A percentile compares a stretch with the other conserved stretches of the same genome.
Conservation (phyloP, 768 basidiomycete species). For the Podaxis sp. region DNA sequence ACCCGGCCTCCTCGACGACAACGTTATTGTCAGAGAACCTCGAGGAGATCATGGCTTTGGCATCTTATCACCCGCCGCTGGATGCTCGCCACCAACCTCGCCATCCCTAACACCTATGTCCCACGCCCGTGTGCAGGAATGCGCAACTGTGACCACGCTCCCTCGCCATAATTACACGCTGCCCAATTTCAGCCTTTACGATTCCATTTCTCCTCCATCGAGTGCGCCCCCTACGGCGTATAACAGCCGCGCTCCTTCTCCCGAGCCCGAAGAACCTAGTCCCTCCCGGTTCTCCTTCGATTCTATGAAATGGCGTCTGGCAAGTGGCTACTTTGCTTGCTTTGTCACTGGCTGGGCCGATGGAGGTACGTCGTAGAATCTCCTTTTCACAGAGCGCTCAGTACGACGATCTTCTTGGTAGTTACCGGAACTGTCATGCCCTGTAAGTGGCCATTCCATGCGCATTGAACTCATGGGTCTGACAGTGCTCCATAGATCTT, state of each 20-base stretch:
- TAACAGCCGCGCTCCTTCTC: background rate
- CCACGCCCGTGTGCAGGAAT: constrained; percentile 30
- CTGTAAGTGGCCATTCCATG: constrained; percentile 30
- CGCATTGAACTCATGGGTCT: background rate
- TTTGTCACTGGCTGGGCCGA: constrained; percentile 57
- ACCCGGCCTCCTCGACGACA: background rate
- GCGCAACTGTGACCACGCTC: constrained; percentile 28
- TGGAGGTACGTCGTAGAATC: constrained; percentile 30
- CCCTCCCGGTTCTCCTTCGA: constrained; percentile 15
- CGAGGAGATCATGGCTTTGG: background rate
- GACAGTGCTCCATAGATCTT: constrained; percentile 37
- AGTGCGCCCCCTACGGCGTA: constrained; percentile 5
- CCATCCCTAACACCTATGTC: constrained; percentile 19
- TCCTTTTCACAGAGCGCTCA: background rate
- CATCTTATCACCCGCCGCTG: background rate
- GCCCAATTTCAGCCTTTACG: constrained; percentile 16
- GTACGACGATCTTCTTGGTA: constrained; percentile 20
- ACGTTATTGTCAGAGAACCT: background rate
- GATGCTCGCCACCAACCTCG: background rate
- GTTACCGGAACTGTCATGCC: constrained; percentile 59
- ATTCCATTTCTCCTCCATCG: constrained; percentile 16
- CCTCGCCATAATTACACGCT: constrained; percentile 25
- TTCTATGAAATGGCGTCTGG: constrained; percentile 38
- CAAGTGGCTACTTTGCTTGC: constrained; percentile 41
- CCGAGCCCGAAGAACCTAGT: background rate